Evolutionary conservation across 2,329 filamentous ascomycete species (phyloP), one percentile per base, ranked within the genome.

Genomic region (Fusarium tricinctum): DNA sequence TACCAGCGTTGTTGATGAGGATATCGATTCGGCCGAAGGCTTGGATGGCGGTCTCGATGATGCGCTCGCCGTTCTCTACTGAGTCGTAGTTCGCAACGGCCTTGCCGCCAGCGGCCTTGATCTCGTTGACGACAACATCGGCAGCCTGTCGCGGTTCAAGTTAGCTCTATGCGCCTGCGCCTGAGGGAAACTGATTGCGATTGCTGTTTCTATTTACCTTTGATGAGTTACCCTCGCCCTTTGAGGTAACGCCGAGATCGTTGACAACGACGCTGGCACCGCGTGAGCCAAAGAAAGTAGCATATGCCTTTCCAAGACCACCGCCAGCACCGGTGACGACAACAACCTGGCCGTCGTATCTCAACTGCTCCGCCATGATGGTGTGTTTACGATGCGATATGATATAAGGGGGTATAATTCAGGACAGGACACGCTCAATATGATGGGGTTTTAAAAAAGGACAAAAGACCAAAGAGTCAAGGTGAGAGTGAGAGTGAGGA

Each of bases 21-120:
- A 99, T 85, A 80, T 99, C 95, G 81, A 99, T 88, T 75, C 95
- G 92, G 73, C 95, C 92, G 77, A 90, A 96, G 57, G 84, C 85
- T 80, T 92, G 84, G 78, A 96, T 92, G 74, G 92, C 92, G 23
- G 92, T 94, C 71, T 95, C 90, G 82, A 99, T 97, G 80, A 99
- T 98, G 81, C 88, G 91, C 64, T 98, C 95, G 75, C 96, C 96
- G 75, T 95, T 87, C 84, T 96, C 93, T 82, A 97, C 95, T 79
- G 88, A 90, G 84, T 99, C 92, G 86, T 98, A 98, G 88, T 97
- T 98, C 81, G 95, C 94, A 49, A 97, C 94, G 63, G 96, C 96
- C 81, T 97, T 97, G 80, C 96, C 96, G 79, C 96, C 96, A 53
- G 91, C 91, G 77, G 89, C 86, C 81, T 91, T 94, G 81, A 95